Conservation (phyloP, 768 basidiomycete genomes). For the Pilatotrama ljubarskyi region DNA sequence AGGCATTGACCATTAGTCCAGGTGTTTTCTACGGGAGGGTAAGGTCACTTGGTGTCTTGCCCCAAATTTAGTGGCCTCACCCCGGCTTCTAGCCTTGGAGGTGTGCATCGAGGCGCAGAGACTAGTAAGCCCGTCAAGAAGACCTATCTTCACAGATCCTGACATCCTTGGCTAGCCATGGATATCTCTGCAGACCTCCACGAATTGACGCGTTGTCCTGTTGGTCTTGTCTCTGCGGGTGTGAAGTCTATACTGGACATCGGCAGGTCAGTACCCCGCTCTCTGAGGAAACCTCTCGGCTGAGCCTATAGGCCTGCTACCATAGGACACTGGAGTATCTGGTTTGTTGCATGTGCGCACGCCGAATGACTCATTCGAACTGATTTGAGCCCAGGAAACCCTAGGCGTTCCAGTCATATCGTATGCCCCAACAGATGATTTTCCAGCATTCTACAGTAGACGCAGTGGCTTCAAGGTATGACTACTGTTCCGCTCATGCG, state of each 20-base stretch:
- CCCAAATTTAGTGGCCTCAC: neutral
- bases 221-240: slow-evolving; percentile 91
- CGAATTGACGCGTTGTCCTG: slow-evolving; percentile 85
- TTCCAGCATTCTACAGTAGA: slow-evolving; percentile 93
- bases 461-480: slow-evolving; percentile 77
- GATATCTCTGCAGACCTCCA: slow-evolving; percentile 94
- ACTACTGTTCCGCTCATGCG: neutral
- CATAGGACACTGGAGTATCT: slow-evolving; percentile 80
- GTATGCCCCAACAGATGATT: slow-evolving; percentile 73
- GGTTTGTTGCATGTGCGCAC: no score
- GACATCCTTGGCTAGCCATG: slow-evolving; percentile 62
- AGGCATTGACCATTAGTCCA: slow-evolving; percentile 31
- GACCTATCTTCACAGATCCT: neutral
- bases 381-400: slow-evolving; percentile 81
- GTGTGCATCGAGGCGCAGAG: slow-evolving; percentile 80
- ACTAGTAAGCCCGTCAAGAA: slow-evolving; percentile 43
- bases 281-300: neutral
- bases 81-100: slow-evolving; percentile 58
- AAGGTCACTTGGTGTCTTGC: slow-evolving; percentile 27
- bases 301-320: neutral
- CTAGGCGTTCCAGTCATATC: slow-evolving; percentile 90
- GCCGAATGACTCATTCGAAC: no score
- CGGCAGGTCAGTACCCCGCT: slow-evolving; percentile 50
- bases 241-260: slow-evolving; percentile 96
- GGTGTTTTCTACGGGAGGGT: slow-evolving; percentile 95